phyloP scores from a whole-genome alignment of 2,329 filamentous ascomycete species.

The Xylariaceae sp. region DNA sequence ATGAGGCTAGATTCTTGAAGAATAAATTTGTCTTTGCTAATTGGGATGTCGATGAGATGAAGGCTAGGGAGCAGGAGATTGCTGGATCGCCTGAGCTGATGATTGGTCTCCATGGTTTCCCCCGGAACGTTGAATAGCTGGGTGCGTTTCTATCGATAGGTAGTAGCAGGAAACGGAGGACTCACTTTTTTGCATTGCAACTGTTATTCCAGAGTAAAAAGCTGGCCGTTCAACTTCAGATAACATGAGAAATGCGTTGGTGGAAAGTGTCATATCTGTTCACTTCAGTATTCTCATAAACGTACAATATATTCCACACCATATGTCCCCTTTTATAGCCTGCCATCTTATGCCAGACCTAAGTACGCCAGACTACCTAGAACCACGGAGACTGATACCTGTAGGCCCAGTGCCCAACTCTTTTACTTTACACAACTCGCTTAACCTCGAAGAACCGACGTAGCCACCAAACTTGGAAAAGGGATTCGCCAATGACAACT shows the following conservation, averaged over 20 bases:
- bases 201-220: too few species aligned
- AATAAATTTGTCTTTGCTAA: slow-evolving; percentile 32
- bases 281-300: slow-evolving; percentile 29
- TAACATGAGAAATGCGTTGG: neutral
- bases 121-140: slow-evolving; percentile 22
- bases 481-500: slow-evolving; percentile 85
- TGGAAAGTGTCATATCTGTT: slow-evolving; percentile 23
- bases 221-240: too few species aligned
- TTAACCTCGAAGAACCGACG: slow-evolving; percentile 96
- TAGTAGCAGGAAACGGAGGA: neutral
- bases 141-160: neutral
- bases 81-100: slow-evolving; percentile 24
- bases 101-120: slow-evolving; percentile 32
- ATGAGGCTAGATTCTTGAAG: slow-evolving; percentile 32
- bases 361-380: slow-evolving; percentile 35
- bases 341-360: slow-evolving; percentile 30
- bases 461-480: slow-evolving; percentile 99
- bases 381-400: slow-evolving; percentile 20
- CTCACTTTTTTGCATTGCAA: neutral
- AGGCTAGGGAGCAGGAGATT: slow-evolving; percentile 30
- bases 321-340: slow-evolving; percentile 24
- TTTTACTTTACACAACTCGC: slow-evolving; percentile 60
- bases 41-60: slow-evolving; percentile 34
- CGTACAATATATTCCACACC: slow-evolving; percentile 28
- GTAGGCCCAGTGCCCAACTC: neutral